Evolutionary conservation across 192 early-diverging fungal genomes (phyloP).

Genomic region (Allomyces javanicus): DNA sequence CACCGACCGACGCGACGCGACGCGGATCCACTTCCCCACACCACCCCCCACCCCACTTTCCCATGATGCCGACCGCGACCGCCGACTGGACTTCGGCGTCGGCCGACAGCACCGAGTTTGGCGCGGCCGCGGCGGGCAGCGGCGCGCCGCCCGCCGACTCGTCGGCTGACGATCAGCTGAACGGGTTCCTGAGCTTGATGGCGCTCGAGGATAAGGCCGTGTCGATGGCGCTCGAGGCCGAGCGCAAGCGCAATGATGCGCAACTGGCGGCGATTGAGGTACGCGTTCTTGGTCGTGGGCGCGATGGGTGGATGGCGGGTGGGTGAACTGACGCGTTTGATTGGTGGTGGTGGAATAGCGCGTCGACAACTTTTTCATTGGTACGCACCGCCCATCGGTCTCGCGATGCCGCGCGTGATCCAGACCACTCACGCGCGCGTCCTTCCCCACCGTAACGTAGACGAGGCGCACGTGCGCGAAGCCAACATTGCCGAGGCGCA

Average conservation of each 20-base stretch:
- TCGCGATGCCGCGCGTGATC: conserved; percentile 8
- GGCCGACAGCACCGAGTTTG: too few relatives aligned
- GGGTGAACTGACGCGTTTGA: too few relatives aligned
- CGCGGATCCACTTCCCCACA: too few relatives aligned
- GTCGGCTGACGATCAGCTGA: conserved; percentile 3
- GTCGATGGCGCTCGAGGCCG: not conserved
- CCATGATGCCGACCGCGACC: too few relatives aligned
- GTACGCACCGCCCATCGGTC: conserved; percentile 4
- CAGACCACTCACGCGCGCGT: conserved; percentile 10
- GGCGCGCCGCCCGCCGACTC: too few relatives aligned
- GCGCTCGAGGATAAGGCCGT: not conserved
- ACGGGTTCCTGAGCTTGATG: not conserved
- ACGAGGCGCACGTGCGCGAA: conserved; percentile 13
- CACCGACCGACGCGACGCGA: too few relatives aligned
- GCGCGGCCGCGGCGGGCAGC: too few relatives aligned
- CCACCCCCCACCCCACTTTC: too few relatives aligned
- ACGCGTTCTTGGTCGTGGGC: not conserved
- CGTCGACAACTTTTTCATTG: conserved; percentile 14
- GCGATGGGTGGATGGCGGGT: too few relatives aligned
- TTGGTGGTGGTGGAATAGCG: not conserved
- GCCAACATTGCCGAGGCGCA: conserved; percentile 12
- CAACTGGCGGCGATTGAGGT: conserved; percentile 8
- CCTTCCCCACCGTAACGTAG: not conserved
- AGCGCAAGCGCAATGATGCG: conserved; percentile 5
- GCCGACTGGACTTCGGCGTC: too few relatives aligned